phyloP scores from a whole-genome alignment of 2,329 filamentous ascomycete genomes.

The Aspergillus floridensis region DNA sequence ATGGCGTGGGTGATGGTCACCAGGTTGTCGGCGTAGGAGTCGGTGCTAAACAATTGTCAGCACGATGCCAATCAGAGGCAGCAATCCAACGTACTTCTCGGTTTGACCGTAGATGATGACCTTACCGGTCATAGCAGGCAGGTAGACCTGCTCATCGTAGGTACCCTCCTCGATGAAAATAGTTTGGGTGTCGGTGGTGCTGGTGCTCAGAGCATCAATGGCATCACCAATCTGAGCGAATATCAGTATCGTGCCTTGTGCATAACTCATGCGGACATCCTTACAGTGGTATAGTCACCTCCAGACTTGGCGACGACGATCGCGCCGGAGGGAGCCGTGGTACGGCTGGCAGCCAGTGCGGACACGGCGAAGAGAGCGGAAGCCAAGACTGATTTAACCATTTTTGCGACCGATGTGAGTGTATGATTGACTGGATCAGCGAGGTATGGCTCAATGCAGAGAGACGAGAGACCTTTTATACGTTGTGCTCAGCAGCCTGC shows the following conservation, averaged over 20 bases:
- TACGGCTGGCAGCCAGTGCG: slow-evolving; percentile 23
- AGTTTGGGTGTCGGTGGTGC: slow-evolving; percentile 50
- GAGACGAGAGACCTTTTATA: neutral
- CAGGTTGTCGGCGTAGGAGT: slow-evolving; percentile 53
- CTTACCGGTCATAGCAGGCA: slow-evolving; percentile 48
- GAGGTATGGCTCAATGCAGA: neutral
- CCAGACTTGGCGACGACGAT: slow-evolving; percentile 27
- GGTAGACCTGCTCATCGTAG: slow-evolving; percentile 60
- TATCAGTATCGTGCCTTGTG: neutral
- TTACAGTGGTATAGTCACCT: slow-evolving; percentile 22
- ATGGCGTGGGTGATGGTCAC: slow-evolving; percentile 51
- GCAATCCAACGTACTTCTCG: slow-evolving; percentile 24
- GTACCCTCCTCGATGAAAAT: slow-evolving; percentile 64
- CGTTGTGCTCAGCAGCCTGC: neutral
- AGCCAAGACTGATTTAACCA: slow-evolving; percentile 12
- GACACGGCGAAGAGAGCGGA: slow-evolving; percentile 15
- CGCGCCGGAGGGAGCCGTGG: slow-evolving; percentile 22
- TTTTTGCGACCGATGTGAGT: neutral
- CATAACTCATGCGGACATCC: neutral
- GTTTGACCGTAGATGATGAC: slow-evolving; percentile 62
- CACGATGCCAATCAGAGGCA: neutral
- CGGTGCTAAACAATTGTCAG: slow-evolving; percentile 35
- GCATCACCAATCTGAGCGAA: slow-evolving; percentile 40
- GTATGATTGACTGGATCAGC: slow-evolving; percentile 4
- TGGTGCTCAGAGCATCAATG: slow-evolving; percentile 57